Evolutionary conservation across 2,329 filamentous ascomycete genomes (phyloP).

Genomic region (Cercospora janseana): DNA sequence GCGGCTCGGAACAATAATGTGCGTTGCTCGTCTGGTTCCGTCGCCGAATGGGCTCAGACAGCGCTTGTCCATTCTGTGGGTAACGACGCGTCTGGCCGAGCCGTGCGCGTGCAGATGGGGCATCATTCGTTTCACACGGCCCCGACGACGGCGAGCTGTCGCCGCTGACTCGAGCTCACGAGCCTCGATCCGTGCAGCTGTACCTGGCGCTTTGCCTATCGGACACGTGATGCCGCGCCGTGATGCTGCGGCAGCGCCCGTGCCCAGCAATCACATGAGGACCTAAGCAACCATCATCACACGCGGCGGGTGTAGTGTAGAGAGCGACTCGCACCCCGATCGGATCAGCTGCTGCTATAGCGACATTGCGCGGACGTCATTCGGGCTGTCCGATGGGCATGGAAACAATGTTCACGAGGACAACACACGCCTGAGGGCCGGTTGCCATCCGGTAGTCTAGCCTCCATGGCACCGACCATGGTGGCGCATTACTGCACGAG

Average conservation of each 20-base stretch:
- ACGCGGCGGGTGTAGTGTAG: too few relatives aligned
- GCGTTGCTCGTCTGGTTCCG: not conserved
- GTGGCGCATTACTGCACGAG: constrained; percentile 16
- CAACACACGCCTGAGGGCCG: not conserved
- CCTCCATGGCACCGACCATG: constrained; percentile 13
- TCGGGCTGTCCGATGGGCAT: too few relatives aligned
- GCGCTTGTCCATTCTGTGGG: constrained; percentile 8
- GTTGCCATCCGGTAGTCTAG: constrained; percentile 11
- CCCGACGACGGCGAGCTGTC: not conserved
- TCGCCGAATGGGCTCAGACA: constrained; percentile 12
- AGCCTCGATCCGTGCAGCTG: constrained; percentile 9
- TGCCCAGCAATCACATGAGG: too few relatives aligned
- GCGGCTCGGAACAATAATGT: too few relatives aligned
- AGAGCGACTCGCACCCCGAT: too few relatives aligned
- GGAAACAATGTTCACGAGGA: constrained; percentile 13
- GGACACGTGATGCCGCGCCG: too few relatives aligned
- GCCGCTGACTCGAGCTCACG: constrained; percentile 10
- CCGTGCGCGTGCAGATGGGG: constrained; percentile 8
- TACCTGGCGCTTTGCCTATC: not conserved
- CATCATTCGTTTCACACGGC: constrained; percentile 5
- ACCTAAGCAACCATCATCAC: too few relatives aligned
- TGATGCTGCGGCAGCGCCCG: too few relatives aligned
- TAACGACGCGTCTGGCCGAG: constrained; percentile 13
- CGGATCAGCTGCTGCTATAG: not conserved
- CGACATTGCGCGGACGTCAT: not conserved